phyloP scores from a whole-genome alignment of 768 basidiomycete species.

The Termitomyces sp. region DNA sequence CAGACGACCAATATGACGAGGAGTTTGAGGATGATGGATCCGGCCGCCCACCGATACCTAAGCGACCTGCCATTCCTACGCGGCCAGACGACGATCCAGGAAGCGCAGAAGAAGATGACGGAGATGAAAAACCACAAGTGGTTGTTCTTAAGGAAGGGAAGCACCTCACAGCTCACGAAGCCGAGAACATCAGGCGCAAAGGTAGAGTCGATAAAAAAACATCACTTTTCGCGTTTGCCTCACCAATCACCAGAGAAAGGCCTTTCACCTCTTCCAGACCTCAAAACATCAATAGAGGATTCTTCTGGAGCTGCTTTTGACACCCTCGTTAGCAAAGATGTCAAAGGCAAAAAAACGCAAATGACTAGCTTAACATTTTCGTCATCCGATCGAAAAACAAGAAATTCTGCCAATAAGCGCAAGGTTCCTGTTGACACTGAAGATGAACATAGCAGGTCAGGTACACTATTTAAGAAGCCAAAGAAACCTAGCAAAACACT shows the following conservation, averaged over 20 bases:
- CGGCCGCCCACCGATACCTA: constrained; percentile 69
- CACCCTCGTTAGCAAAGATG: constrained; percentile 7
- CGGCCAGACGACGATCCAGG: constrained; percentile 64
- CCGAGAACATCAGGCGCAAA: constrained; percentile 68
- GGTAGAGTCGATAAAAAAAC: constrained; percentile 31
- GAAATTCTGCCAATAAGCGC: constrained; percentile 29
- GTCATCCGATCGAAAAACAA: constrained; percentile 26
- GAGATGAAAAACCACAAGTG: constrained; percentile 82
- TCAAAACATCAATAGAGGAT: constrained; percentile 14
- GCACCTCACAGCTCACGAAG: constrained; percentile 76
- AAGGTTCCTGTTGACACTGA: constrained; percentile 27
- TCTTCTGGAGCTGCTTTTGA: not conserved
- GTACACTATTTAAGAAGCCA: constrained; percentile 37
- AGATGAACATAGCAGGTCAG: constrained; percentile 23
- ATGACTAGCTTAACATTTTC: constrained; percentile 38
- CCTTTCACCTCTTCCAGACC: constrained; percentile 44
- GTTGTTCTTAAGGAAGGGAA: constrained; percentile 87
- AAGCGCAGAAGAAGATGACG: constrained; percentile 65
- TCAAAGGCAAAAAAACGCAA: constrained; percentile 15
- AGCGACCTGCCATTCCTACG: constrained; percentile 65
- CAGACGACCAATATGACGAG: constrained; percentile 38
- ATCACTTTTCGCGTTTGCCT: not conserved
- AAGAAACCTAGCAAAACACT: constrained; percentile 45
- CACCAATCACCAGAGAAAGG: constrained; percentile 45
- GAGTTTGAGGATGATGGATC: constrained; percentile 63